A percentile compares a stretch with the other conserved stretches of the same genome.
Evolutionary conservation across 2,329 filamentous ascomycete genomes (phyloP).

Genomic region (Aaosphaeria pasadenensis): DNA sequence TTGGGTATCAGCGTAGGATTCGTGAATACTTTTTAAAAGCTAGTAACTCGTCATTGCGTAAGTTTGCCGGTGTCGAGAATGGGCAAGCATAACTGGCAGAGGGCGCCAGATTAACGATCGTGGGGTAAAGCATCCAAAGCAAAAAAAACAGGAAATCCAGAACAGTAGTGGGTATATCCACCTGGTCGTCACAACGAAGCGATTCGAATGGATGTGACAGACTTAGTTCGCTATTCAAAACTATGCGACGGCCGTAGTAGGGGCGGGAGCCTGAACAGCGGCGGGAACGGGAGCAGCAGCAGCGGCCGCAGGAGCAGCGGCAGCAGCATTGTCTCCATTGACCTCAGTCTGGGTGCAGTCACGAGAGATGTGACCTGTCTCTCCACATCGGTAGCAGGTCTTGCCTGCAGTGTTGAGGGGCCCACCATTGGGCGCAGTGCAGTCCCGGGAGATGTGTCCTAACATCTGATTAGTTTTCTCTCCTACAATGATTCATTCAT

Average conservation of each 20-base stretch:
- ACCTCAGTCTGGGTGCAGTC: constrained; percentile 80
- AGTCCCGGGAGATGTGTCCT: constrained; percentile 90
- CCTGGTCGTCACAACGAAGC: constrained; percentile 11
- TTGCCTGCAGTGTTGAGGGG: constrained; percentile 94
- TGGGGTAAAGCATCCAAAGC: constrained; percentile 10
- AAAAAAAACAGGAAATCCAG: constrained; percentile 10
- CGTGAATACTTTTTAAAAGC: constrained; percentile 36
- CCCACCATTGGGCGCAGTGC: constrained; percentile 93
- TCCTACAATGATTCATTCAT: background rate
- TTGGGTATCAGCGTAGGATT: constrained; percentile 45
- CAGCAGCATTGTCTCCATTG: constrained; percentile 40
- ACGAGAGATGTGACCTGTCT: constrained; percentile 92
- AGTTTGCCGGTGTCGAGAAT: constrained; percentile 33
- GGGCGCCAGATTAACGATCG: constrained; percentile 29
- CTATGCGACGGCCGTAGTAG: constrained; percentile 41
- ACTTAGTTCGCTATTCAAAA: constrained; percentile 1
- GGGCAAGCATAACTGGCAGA: constrained; percentile 7
- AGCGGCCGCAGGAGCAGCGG: constrained; percentile 33
- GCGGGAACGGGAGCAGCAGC: constrained; percentile 41
- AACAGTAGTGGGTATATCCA: constrained; percentile 7
- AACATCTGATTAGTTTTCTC: constrained; percentile 4
- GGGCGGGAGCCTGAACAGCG: constrained; percentile 37
- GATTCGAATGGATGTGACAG: constrained; percentile 11
- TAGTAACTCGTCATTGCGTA: constrained; percentile 37
- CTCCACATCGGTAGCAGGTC: constrained; percentile 97